phyloP scores from a whole-genome alignment of 108 stramenopile species.

The Mediolabrus comicus region DNA sequence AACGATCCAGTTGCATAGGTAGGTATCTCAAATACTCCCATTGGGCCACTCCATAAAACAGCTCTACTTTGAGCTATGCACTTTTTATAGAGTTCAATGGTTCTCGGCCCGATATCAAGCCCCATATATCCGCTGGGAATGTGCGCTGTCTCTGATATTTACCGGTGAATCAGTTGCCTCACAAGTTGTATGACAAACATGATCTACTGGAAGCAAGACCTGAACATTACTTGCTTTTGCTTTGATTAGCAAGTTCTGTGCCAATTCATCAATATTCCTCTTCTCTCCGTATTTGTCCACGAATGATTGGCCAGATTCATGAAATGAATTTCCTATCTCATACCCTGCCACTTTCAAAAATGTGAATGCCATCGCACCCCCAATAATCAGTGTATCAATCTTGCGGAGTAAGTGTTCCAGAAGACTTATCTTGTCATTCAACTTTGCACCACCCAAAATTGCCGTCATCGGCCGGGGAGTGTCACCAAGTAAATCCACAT shows the following conservation, averaged over 20 bases:
- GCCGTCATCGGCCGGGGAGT: conserved; percentile 72
- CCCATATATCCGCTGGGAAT: conserved; percentile 97
- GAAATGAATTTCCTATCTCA: conserved; percentile 73
- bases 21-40: conserved; percentile 96
- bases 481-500: conserved; percentile 70
- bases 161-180: conserved; percentile 75
- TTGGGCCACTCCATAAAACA: conserved; percentile 95
- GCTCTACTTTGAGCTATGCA: conserved; percentile 66
- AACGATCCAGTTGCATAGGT: conserved; percentile 89
- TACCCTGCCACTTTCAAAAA: conserved; percentile 92
- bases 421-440: conserved; percentile 94
- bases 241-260: conserved; percentile 68
- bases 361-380: conserved; percentile 97
- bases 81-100: conserved; percentile 62
- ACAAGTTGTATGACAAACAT: conserved; percentile 80
- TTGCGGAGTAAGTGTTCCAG: conserved; percentile 89
- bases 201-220: conserved; percentile 89
- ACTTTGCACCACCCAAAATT: conserved; percentile 98
- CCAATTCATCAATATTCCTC: conserved; percentile 83
- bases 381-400: conserved; percentile 88
- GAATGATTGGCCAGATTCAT: conserved; percentile 75
- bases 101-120: conserved; percentile 94
- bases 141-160: conserved; percentile 45
- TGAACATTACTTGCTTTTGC: conserved; percentile 66
- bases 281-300: conserved; percentile 30